Evolutionary conservation across 371 early-diverging fungal genomes (phyloP), one percentile per base, ranked within the genome.

Genomic region (Mucor mucedo): DNA sequence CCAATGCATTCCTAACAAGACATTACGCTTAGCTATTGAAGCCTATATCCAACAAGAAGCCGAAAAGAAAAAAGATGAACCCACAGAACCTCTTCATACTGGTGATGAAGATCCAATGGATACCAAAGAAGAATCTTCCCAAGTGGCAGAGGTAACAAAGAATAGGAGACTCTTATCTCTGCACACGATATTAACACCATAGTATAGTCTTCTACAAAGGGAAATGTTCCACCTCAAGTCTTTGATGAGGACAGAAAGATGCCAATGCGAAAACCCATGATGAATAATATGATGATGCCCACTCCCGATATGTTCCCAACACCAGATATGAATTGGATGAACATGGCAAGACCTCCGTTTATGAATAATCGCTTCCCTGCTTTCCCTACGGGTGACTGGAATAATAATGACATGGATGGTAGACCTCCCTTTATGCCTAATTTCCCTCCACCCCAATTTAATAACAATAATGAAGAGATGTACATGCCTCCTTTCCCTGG

Each of bases 301-400:
- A 65, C 63, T n/a, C 60, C 64, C 9, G 70, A 59, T 45, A 75
- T 75, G 60, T 63, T 68, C 28, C 64, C 47, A 48, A 57, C 63
- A 13, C 66, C 70, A 30, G 76, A 79, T 13, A 80, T 80, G 80
- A 56, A 57, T 30, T 80, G 77, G 78, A 74, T 74, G 73, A 63
- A 63, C 2, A 74, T 72, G 69, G 66, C 62, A n/a, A 54, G 75
- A 21, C 70, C 72, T 6, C 78, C 78, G 1, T 75, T 78, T 47
- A 69, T 75, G 72, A 68, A 71, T 35, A 72, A 69, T 40, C 65
- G 68, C 14, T 78, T 78, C 28, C 71, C 70, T 29, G 68, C 68
- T 27, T 71, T 77, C 21, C 21, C 21, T 67, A 58, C 60, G 16
- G 47, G 40, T n/a, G 60, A 69, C 10, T 69, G 69, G 69, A 69